Base-by-base conservation (phyloP, 768 basidiomycete genomes). In the Lentinula detonsa region DNA sequence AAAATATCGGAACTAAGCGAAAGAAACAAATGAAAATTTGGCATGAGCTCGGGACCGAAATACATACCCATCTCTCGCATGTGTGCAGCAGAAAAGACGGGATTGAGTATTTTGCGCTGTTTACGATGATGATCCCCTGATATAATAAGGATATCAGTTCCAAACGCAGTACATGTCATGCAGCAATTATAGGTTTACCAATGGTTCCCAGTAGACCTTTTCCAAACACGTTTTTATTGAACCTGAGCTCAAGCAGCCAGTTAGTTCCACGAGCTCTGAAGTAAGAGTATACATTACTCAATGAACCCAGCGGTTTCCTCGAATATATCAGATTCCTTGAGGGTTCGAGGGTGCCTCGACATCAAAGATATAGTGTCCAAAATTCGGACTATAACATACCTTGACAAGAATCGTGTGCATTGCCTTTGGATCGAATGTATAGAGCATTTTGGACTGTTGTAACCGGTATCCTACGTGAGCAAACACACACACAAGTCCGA, bases 71-170 rank as follows among this genome's bases (percentile, higher is more conserved):
- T 66, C 10, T 68, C 61, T 33, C 74, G 73, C 63, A 76, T 65
- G 53, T 72, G 72, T 15, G 68, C 68, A 18, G 62, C 64, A 13
- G 73, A 74, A 63, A 76, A 76, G 9, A 73, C 70, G 0, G 71
- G 69, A 35, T 74, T 75, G 49, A 43, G 16, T 9, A 43, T 13
- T n/a, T 46, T 39, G 13, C 37, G 37, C 37, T 39, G 37, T 39
- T 11, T 46, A n/a, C 45, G 45, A 21, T 46, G 45, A 46, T 46
- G 76, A 66, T 63, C 74, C 65, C 62, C 73, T 46, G 16, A n/a
- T n/a, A n/a, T 5, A 43, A 43, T 2, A n/a, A 9, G 13, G 13
- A 43, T 43, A 43, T 43, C 15, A 46, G n/a, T 21, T 18, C 45
- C 11, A 46, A 18, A 23, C n/a, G 18, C 45, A 15, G n/a, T 66